phyloP scores from a whole-genome alignment of 139 green algal species.

The Ettlia oleoabundans region DNA sequence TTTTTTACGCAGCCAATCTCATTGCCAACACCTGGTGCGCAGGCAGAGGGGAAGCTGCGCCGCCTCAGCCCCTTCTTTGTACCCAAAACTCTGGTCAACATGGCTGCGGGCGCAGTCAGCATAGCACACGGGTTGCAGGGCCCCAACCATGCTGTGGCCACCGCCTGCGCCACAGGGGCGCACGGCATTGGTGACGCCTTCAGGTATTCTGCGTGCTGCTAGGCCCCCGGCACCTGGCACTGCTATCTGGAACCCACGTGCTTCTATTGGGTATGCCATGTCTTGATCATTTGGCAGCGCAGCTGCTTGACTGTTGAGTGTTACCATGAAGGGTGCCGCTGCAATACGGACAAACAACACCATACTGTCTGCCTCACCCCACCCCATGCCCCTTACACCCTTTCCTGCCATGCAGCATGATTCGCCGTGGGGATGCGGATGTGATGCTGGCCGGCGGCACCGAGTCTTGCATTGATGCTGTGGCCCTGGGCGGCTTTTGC shows the following conservation, averaged over 20 bases:
- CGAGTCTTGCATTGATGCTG: constrained; percentile 89
- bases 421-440: constrained; percentile 86
- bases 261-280: too few relatives aligned
- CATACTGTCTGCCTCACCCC: too few relatives aligned
- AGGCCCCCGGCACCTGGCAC: too few relatives aligned
- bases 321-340: too few relatives aligned
- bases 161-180: constrained; percentile 79
- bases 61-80: constrained; percentile 93
- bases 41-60: constrained; percentile 54
- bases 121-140: constrained; percentile 79
- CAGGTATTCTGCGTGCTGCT: too few relatives aligned
- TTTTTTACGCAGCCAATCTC: too few relatives aligned
- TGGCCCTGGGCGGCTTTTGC: constrained; percentile 85
- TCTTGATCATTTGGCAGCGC: too few relatives aligned
- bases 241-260: too few relatives aligned
- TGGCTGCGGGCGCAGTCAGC: constrained; percentile 89
- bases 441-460: constrained; percentile 90
- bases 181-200: constrained; percentile 83
- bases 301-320: background rate
- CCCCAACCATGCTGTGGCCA: constrained; percentile 80
- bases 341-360: too few relatives aligned
- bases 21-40: too few relatives aligned
- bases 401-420: constrained; percentile 40
- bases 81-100: constrained; percentile 91
- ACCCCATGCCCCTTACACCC: background rate